Evolutionary conservation across 2,329 filamentous ascomycete genomes (phyloP), one percentile per base, ranked within the genome.

Genomic region (Monosporascus cannonballus): DNA sequence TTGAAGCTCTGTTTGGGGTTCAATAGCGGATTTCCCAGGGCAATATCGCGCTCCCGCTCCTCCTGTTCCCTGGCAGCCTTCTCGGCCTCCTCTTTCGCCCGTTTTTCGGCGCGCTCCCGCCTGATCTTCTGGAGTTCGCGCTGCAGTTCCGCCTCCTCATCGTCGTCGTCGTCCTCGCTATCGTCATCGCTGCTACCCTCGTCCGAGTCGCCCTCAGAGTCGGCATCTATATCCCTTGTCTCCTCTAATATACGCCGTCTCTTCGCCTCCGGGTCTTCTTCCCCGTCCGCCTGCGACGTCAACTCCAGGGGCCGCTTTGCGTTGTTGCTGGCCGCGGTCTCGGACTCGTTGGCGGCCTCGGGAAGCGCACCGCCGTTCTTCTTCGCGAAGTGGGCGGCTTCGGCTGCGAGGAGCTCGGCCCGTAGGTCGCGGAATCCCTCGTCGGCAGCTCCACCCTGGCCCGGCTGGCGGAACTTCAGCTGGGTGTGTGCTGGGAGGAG

Each of bases 101-200:
- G 85, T 68, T 89, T 87, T 67, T 89, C 90, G 2, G 87, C 87
- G 50, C 90, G 78, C 70, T 96, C 91, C 56, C 84, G 85, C 68
- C 95, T 90, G 68, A 99, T 96, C 69, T 96, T 94, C 66, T 96
- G 93, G 46, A 99, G 73, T 69, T 99, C 94, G 44, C 93, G 83
- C 80, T 96, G 89, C 58, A 99, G 75, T 68, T 95, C 90, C 0
- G 90, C 92, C 5, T 90, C 87, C 62, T 93, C 89, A 61, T 96
- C 90, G 60, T 91, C 87, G 50, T 89, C 83, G 47, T 66, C 73
- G 27, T 75, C 73, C n/a, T 73, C 71, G 18, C 71, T 71, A n/a
- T 73, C 71, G 2, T 75, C 74, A 24, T 73, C 70, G 22, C 69
- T 70, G 39, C 42, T 46, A 9, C 73, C 84, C 59, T 81, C 77